Evolutionary conservation across 1,284 basidiomycete species (phyloP).

Genomic region (Puccinia polysora): DNA sequence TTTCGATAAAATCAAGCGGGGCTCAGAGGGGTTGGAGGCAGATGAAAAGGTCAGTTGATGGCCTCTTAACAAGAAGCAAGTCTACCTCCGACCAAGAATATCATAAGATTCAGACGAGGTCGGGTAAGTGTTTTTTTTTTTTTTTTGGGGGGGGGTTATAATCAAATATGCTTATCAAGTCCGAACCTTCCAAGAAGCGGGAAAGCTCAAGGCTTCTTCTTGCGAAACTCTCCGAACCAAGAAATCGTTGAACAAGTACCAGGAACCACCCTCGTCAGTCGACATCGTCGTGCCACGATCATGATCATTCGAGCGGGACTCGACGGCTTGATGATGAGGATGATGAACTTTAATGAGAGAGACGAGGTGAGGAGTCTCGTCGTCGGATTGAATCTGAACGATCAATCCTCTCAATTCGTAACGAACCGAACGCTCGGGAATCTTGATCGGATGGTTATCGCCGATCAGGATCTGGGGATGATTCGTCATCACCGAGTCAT

Average conservation of each 20-base stretch:
- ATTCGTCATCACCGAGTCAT: too few relatives aligned
- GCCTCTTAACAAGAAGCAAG: too few relatives aligned
- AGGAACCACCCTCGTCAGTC: slow-evolving; percentile 58
- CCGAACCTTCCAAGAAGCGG: slow-evolving; percentile 80
- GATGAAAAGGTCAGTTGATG: too few relatives aligned
- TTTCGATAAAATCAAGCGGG: too few relatives aligned
- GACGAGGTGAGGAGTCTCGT: slow-evolving; percentile 77
- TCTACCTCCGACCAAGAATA: too few relatives aligned
- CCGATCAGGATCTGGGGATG: slow-evolving; percentile 33
- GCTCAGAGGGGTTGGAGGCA: too few relatives aligned
- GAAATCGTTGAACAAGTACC: slow-evolving; percentile 98
- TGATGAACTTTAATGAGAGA: slow-evolving; percentile 62
- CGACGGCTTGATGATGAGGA: not conserved
- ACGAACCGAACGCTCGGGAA: slow-evolving; percentile 58
- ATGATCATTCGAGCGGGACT: too few relatives aligned
- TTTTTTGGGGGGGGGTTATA: too few relatives aligned
- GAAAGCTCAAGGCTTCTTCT: slow-evolving; percentile 79
- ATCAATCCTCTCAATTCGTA: slow-evolving; percentile 77
- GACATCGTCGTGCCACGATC: too few relatives aligned
- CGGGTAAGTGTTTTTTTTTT: too few relatives aligned
- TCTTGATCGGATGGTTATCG: slow-evolving; percentile 59
- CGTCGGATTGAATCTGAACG: slow-evolving; percentile 73
- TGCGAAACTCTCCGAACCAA: slow-evolving; percentile 76
- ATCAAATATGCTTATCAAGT: too few relatives aligned
- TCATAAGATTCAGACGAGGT: too few relatives aligned